Percentiles rank a stretch among this genome's conserved stretches.
phyloP scores from a whole-genome alignment of 257 asterid species.

The Ballota nigra region DNA sequence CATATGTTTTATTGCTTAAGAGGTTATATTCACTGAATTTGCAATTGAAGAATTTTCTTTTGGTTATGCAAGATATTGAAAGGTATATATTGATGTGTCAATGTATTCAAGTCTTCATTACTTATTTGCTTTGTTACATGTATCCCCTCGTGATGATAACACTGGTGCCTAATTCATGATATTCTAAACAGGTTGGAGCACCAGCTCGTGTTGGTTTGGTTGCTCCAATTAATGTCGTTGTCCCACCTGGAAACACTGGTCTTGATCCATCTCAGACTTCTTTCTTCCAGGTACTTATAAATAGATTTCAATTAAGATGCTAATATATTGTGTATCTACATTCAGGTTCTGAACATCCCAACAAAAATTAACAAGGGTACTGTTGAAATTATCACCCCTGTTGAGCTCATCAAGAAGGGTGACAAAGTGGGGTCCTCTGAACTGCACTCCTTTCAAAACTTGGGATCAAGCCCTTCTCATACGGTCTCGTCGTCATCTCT shows the following conservation, averaged over 20 bases:
- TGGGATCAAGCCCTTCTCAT: slow-evolving; percentile 92
- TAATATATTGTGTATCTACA: neutral
- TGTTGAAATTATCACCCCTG: slow-evolving; percentile 97
- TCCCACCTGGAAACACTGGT: slow-evolving; percentile 99
- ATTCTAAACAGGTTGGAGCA: slow-evolving; percentile 77
- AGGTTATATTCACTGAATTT: neutral
- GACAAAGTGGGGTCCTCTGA: slow-evolving; percentile 99
- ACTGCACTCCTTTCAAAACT: slow-evolving; percentile 87
- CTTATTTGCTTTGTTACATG: too few relatives aligned
- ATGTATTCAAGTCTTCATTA: too few relatives aligned
- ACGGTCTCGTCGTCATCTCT: slow-evolving; percentile 64
- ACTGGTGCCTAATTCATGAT: neutral
- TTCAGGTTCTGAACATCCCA: slow-evolving; percentile 87
- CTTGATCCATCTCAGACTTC: slow-evolving; percentile 95
- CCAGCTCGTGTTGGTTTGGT: slow-evolving; percentile 99
- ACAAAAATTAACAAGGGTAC: slow-evolving; percentile 99
- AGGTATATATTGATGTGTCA: too few relatives aligned
- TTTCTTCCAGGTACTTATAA: slow-evolving; percentile 79
- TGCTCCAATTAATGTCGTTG: slow-evolving; percentile 93
- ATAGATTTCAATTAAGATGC: neutral
- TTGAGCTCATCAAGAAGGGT: slow-evolving; percentile 94
- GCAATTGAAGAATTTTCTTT: neutral
- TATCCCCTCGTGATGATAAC: neutral
- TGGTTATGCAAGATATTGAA: neutral
- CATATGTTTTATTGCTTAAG: neutral